Evolutionary conservation across 2,329 filamentous ascomycete species (phyloP), one percentile per base, ranked within the genome.

Genomic region (Colletotrichum liriopes): DNA sequence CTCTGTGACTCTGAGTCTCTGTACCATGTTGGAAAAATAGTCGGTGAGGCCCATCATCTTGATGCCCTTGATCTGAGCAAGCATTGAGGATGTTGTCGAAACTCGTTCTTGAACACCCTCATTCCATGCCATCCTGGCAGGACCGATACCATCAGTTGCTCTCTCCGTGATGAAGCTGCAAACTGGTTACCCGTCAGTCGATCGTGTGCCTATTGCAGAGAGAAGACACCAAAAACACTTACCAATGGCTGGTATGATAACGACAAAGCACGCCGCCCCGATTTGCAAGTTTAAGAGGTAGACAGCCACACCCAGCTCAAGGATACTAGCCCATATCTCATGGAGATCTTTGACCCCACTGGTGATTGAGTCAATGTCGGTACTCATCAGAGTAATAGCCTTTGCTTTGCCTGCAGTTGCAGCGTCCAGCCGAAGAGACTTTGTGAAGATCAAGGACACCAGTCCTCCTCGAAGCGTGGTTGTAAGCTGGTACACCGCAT

Each of bases 241-340:
- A 69, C 67, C 23, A 16, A 65, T 41, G 78, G 72, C 81, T 84
- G 47, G 86, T 82, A 2, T 84, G 84, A 62, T 87, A 71, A 9
- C 76, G 82, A 77, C 70, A 32, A 75, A 65, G 37, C 67, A 76
- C 4, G 74, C 74, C 20, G 65, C 71, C 23, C 74, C 75, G 8
- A 77, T 73, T 64, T 75, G 71, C 29, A 55, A 58, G 14, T 74
- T 68, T 18, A 77, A 62, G 16, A 76, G 72, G 8, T 65, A 61
- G 12, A 77, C 54, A 12, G 72, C 75, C 1, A 77, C 12, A 5
- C 54, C 64, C 1, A 77, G 67, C 58, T 77, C 75, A 12, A 77
- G 64, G 3, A 68, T 32, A n/a, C 73, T 69, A 1, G 75, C 73
- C 75, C 75, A 76, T 29, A 65, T 65, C 43, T 77, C 75, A 45